Base-by-base conservation (phyloP, 371 early-diverging fungal species). In the Syncephalastrum sp. region DNA sequence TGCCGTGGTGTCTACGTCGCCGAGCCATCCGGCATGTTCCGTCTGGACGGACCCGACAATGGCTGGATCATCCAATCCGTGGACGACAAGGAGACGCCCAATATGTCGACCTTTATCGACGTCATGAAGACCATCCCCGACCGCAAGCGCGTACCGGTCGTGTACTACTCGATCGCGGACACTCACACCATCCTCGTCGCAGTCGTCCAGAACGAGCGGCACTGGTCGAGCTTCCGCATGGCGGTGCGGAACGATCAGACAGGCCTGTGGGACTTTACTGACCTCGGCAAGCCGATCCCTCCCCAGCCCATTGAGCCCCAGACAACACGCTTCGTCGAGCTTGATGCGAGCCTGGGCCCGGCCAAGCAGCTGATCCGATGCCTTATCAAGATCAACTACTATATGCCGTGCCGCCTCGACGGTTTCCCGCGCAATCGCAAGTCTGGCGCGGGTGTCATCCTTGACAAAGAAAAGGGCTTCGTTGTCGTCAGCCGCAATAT, bases 1-100 rank as follows among this genome's bases (percentile, higher is more conserved):
- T 85, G 85, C n/a, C 82, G 82, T 43, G 94, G 96, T 17, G 92
- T 95, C 21, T 93, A 92, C 74, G 90, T 95, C 5, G 77, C 92
- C 33, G 75, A 72, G 25, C 72, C 77, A 17, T 61, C 69, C n/a
- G 80, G 80, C 42, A 74, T 91, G 85, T 88, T 92, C 55, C 79
- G 87, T 44, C 76, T 94, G 29, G 90, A 88, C 53, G 91, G 90
- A 15, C 76, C 87, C 4, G 90, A 88, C 41, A 82, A 86, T 60
- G 94, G 94, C 21, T 89, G 90, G 87, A 84, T 94, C 53, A 76
- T 92, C 42, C 74, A 78, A 23, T 82, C 84, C 8, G 83, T 90
- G 7, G 91, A 93, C 70, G 82, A 83, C 50, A 77, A 85, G 48
- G 83, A 87, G 0, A 89, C 91, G 3, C 86, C 87, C 13, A 82